A percentile compares a stretch with the other conserved stretches of the same genome.
These are phyloP conservation scores for Heimioporus punctisporus DNA, from an alignment of 1,284 basidiomycete species.

Conservation along the genomic window DNA sequence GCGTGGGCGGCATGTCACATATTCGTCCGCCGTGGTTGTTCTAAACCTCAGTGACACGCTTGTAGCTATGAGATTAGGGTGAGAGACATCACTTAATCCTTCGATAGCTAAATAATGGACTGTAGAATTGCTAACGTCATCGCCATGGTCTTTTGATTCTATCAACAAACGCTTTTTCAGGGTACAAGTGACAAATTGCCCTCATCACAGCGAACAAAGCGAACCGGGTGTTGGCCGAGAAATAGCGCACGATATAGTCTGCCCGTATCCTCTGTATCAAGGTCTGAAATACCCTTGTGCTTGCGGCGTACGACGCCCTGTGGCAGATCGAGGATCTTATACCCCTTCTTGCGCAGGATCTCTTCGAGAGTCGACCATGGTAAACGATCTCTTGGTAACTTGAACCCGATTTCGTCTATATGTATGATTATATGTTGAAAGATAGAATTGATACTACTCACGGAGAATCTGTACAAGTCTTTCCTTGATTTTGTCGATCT, in stretches of 20 bases:
- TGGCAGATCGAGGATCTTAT: slow-evolving; percentile 13
- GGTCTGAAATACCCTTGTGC: slow-evolving; percentile 8
- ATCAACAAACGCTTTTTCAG: no score
- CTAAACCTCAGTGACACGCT: no score
- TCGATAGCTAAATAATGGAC: no score
- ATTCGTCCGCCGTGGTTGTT: no score
- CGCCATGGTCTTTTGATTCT: no score
- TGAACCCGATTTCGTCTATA: slow-evolving; percentile 8
- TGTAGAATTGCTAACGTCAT: no score
- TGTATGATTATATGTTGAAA: no score
- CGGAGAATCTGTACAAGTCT: slow-evolving; percentile 15
- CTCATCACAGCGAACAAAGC: background rate
- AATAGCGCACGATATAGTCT: slow-evolving; percentile 10
- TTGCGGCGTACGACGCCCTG: slow-evolving; percentile 1
- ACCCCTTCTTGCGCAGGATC: background rate
- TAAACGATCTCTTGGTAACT: slow-evolving; percentile 1
- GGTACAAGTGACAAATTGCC: no score
- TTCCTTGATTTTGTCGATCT: slow-evolving; percentile 6
- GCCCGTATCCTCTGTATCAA: slow-evolving; percentile 6
- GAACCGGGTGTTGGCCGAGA: background rate
- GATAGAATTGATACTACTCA: background rate
- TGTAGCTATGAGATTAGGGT: no score
- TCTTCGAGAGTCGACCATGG: slow-evolving; percentile 14
- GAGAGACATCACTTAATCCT: no score
- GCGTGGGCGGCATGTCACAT: no score